phyloP scores from a whole-genome alignment of 495 filamentous ascomycete species.

The Cercophora samala region DNA sequence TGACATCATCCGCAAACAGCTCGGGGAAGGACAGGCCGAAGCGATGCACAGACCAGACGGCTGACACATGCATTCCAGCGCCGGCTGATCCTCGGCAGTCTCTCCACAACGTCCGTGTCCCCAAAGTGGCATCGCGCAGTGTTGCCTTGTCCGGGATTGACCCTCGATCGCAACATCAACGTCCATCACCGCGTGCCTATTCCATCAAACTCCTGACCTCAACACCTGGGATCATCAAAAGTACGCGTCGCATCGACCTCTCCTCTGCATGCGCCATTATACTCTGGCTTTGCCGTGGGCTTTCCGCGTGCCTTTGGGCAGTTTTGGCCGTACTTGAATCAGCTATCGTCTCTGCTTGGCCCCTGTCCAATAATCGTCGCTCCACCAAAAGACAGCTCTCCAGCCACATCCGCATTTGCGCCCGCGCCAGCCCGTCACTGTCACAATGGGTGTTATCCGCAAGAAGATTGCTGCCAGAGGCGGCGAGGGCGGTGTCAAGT shows the following conservation, averaged over 20 bases:
- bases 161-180: conserved; percentile 22
- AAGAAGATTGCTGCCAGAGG: conserved; percentile 90
- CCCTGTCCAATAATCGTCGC: conserved; percentile 19
- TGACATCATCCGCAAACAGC: neutral
- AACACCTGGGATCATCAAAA: conserved; percentile 26
- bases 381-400: conserved; percentile 21
- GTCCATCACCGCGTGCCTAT: conserved; percentile 9
- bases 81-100: conserved; percentile 13
- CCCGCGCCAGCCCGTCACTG: conserved; percentile 15
- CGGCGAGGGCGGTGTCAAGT: conserved; percentile 89
- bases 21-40: neutral
- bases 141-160: conserved; percentile 10
- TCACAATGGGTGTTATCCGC: conserved; percentile 85
- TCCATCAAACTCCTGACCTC: conserved; percentile 26
- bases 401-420: conserved; percentile 5
- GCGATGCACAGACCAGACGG: neutral
- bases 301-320: conserved; percentile 12
- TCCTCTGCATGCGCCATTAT: conserved; percentile 4
- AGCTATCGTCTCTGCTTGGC: neutral
- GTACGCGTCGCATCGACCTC: conserved; percentile 18
- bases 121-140: neutral
- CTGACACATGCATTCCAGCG: neutral
- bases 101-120: neutral
- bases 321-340: conserved; percentile 12
- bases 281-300: conserved; percentile 12